Evolutionary conservation across 2,329 filamentous ascomycete genomes (phyloP), one percentile per base, ranked within the genome.

Genomic region (Thielaviopsis punctulata): DNA sequence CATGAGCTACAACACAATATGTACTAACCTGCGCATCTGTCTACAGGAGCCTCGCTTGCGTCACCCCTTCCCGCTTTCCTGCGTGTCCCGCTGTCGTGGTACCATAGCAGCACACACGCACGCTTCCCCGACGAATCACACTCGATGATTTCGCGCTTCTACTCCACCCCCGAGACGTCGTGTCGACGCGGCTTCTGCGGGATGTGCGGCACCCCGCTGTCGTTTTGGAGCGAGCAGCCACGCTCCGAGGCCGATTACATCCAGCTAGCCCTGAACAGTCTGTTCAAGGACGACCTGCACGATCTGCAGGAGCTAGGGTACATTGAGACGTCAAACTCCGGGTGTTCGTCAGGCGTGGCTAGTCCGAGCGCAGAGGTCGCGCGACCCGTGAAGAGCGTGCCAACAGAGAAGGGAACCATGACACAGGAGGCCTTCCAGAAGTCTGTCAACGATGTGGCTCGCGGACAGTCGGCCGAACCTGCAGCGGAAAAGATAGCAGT

Each of bases 141-240:
- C 63, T 60, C 70, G 51, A 70, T 71, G 49, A 88, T 88, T 62
- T 79, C 77, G 52, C 76, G 81, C 41, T 72, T 75, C 47, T 88
- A 85, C 64, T 77, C 77, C 9, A 75, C 80, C 21, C 71, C 70
- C 2, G 67, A 71, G 58, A 74, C 76, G 13, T 68, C 75, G 59
- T 71, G 77, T 1, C 79, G 83, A 62, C 79, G 86, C 48, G 77
- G 87, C 58, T 95, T 95, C 66, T 95, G 89, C 66, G 89, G 89
- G 22, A 93, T 84, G 68, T 95, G 89, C 64, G 89, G 89, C 50
- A 94, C 88, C 0, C 84, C 85, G 12, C 69, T 95, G 51, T 83
- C 82, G 0, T 86, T 82, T 59, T 95, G 87, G 87, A 82, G 80
- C 46, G 88, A 94, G 64, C 66, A 77, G 22, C 83, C 84, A 0